Percentiles rank a stretch among this genome's conserved stretches.
phyloP scores from a whole-genome alignment of 2,329 filamentous ascomycete genomes.

The Lachnellula subtilissima region DNA sequence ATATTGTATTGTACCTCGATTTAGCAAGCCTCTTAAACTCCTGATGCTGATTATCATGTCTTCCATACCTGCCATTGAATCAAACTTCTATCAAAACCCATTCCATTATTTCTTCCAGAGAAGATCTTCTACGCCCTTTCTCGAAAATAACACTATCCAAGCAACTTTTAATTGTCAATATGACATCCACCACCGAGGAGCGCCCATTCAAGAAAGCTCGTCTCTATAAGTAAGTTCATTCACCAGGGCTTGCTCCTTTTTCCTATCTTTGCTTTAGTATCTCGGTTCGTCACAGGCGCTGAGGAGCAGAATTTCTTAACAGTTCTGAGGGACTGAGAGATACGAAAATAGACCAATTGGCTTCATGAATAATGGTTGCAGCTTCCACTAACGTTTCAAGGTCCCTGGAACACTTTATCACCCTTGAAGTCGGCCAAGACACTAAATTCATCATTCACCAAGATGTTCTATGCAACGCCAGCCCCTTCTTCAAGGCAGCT shows the following conservation, averaged over 20 bases:
- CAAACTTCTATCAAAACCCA: too few relatives aligned
- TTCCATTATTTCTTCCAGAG: too few relatives aligned
- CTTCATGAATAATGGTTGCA: too few relatives aligned
- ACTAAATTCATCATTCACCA: constrained; percentile 6
- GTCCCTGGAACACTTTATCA: constrained; percentile 3
- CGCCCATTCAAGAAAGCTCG: neutral
- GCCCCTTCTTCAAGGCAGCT: constrained; percentile 8
- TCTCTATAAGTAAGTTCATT: neutral
- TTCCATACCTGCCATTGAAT: too few relatives aligned
- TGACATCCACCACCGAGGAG: neutral
- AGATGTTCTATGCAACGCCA: constrained; percentile 10
- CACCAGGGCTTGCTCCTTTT: neutral
- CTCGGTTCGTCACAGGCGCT: neutral
- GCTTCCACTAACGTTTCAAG: neutral
- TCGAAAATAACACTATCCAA: too few relatives aligned
- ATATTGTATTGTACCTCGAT: too few relatives aligned
- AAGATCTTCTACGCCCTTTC: too few relatives aligned
- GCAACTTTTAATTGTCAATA: neutral
- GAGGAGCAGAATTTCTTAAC: too few relatives aligned
- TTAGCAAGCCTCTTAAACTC: too few relatives aligned
- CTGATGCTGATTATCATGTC: too few relatives aligned
- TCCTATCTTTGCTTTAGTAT: neutral
- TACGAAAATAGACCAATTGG: too few relatives aligned
- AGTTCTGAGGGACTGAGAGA: too few relatives aligned
- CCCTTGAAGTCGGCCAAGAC: constrained; percentile 3